These are phyloP conservation scores for Colletotrichum australisinense DNA, from an alignment of 2,329 filamentous ascomycete genomes.

Conservation along the genomic window DNA sequence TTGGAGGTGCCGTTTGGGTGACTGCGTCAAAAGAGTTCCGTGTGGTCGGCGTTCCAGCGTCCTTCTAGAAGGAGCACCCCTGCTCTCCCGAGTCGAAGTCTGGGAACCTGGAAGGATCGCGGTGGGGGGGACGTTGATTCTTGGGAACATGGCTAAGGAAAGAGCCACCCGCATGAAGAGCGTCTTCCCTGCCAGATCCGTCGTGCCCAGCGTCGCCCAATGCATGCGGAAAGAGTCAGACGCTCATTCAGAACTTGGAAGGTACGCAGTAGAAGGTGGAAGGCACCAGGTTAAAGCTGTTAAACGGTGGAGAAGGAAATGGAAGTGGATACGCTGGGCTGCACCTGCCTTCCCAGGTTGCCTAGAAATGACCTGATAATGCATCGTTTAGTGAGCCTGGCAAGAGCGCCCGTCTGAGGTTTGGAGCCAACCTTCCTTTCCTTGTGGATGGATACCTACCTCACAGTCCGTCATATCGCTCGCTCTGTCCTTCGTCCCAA, in stretches of 20 bases:
- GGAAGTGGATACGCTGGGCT: background rate
- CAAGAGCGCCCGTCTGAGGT: background rate
- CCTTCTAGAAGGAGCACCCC: slow-evolving; percentile 34
- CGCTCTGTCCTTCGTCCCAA: too few species aligned
- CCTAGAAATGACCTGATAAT: background rate
- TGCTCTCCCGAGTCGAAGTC: background rate
- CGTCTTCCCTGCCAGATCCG: background rate
- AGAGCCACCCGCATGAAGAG: slow-evolving; percentile 20
- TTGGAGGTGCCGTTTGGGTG: background rate
- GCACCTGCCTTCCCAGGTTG: background rate
- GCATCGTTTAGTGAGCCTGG: background rate
- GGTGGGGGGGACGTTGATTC: background rate
- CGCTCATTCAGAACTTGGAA: background rate
- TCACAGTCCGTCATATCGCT: too few species aligned
- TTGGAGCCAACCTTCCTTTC: background rate
- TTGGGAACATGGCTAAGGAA: background rate
- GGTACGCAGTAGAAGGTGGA: background rate
- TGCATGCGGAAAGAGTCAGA: background rate
- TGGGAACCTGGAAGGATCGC: background rate
- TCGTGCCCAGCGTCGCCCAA: background rate
- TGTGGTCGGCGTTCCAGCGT: slow-evolving; percentile 24
- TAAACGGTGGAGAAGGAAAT: background rate
- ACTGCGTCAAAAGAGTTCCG: slow-evolving; percentile 27
- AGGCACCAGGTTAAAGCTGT: background rate
- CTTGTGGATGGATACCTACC: too few species aligned